phyloP scores from a whole-genome alignment of 495 filamentous ascomycete genomes.

The Tuber magnatum region DNA sequence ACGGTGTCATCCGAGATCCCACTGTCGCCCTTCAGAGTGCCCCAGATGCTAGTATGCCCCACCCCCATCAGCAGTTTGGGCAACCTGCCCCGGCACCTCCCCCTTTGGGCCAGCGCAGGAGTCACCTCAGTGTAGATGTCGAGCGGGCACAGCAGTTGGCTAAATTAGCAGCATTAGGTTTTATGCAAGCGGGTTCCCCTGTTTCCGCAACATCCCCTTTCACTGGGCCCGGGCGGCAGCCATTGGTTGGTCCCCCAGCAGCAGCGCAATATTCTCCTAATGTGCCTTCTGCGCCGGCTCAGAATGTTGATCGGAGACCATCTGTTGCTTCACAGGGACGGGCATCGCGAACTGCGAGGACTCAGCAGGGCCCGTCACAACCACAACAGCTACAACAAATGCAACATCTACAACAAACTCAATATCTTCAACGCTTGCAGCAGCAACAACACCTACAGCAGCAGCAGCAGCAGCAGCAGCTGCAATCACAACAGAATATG shows the following conservation, averaged over 20 bases:
- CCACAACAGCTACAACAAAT: neutral
- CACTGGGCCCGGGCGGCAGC: neutral
- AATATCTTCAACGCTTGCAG: neutral
- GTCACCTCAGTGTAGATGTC: neutral
- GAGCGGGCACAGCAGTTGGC: conserved; percentile 1
- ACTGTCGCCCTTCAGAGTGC: neutral
- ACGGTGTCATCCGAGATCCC: neutral
- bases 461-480: conserved; percentile 10
- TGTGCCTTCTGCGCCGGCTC: neutral
- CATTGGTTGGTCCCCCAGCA: neutral
- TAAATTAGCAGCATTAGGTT: neutral
- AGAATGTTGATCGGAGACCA: neutral
- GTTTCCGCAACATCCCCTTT: neutral
- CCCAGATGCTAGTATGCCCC: neutral
- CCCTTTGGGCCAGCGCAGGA: neutral
- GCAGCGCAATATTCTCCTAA: neutral
- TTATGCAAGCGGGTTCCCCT: neutral
- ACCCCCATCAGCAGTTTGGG: neutral
- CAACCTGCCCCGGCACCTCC: neutral
- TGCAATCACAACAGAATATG: conserved; percentile 5
- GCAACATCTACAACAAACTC: neutral
- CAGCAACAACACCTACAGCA: conserved; percentile 12
- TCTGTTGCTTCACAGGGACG: neutral
- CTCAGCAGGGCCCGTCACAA: neutral
- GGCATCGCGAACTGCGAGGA: neutral